Evolutionary conservation across 108 stramenopile species (phyloP).

Genomic region (Nannochloropsis salina): DNA sequence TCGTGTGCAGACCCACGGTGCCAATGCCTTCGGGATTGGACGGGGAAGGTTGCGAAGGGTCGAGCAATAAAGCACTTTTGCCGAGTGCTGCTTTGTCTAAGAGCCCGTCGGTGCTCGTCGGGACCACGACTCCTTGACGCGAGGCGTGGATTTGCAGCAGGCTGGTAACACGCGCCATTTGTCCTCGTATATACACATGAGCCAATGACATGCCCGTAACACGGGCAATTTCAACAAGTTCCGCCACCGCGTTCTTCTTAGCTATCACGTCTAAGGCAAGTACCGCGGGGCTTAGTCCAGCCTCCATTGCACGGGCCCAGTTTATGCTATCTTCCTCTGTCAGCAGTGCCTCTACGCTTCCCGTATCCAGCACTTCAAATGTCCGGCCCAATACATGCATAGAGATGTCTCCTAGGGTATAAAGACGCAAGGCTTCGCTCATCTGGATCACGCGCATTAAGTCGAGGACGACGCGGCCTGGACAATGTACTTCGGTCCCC

Average conservation of each 20-base stretch:
- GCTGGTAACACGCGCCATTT: slow-evolving; percentile 7
- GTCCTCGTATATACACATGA: background rate
- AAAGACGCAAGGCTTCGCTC: slow-evolving; percentile 6
- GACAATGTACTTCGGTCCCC: background rate
- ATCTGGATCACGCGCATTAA: slow-evolving; percentile 7
- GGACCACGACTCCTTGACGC: background rate
- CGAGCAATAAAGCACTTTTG: background rate
- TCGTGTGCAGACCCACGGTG: background rate
- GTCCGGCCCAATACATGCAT: background rate
- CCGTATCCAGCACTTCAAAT: background rate
- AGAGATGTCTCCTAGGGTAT: background rate
- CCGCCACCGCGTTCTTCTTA: background rate
- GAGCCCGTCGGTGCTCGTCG: background rate
- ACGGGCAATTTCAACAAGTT: background rate
- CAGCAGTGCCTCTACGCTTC: background rate
- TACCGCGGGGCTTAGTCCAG: background rate
- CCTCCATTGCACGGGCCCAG: background rate
- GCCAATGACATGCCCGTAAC: background rate
- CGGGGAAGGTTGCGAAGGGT: background rate
- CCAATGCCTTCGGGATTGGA: background rate
- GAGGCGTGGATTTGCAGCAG: background rate
- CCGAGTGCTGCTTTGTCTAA: background rate
- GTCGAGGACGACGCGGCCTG: background rate
- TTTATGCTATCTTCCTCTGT: background rate
- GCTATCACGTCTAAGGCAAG: background rate